phyloP scores from a whole-genome alignment of 768 basidiomycete genomes.

The Hygrophoropsis aurantiaca region DNA sequence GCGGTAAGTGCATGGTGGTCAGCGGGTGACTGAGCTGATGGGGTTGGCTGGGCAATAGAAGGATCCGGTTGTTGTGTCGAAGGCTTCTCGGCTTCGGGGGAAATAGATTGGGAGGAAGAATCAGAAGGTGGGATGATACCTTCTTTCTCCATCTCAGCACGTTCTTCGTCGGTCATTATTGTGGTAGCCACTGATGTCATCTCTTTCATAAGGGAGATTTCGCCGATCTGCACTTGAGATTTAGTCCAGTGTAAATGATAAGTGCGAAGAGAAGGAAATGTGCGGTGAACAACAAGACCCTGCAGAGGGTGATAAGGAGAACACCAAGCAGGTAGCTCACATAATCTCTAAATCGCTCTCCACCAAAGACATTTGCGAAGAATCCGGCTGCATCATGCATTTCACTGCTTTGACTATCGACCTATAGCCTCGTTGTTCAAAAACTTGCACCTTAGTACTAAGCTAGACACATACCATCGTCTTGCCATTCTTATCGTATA shows the following conservation, averaged over 20 bases:
- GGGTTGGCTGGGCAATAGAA: conserved; percentile 14
- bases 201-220: conserved; percentile 94
- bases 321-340: conserved; percentile 54
- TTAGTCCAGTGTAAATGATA: neutral
- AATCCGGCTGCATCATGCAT: conserved; percentile 94
- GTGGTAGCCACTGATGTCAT: conserved; percentile 83
- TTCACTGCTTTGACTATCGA: conserved; percentile 76
- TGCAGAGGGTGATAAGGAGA: neutral
- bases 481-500: conserved; percentile 96
- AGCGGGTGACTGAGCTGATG: conserved; percentile 10
- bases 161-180: conserved; percentile 92
- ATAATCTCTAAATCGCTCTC: conserved; percentile 87
- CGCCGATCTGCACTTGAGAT: conserved; percentile 71
- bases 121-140: conserved; percentile 37
- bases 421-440: conserved; percentile 32
- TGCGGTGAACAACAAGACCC: conserved; percentile 4
- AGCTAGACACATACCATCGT: conserved; percentile 57
- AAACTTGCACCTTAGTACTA: neutral
- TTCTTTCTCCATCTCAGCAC: conserved; percentile 79
- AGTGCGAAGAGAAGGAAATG: neutral
- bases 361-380: conserved; percentile 95
- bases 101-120: conserved; percentile 14
- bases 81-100: conserved; percentile 12
- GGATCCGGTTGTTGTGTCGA: conserved; percentile 4
- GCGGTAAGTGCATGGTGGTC: conserved; percentile 8